These are phyloP conservation scores for Solidago caesia DNA, from an alignment of 129 eudicot genomes.

Conservation along the genomic window DNA sequence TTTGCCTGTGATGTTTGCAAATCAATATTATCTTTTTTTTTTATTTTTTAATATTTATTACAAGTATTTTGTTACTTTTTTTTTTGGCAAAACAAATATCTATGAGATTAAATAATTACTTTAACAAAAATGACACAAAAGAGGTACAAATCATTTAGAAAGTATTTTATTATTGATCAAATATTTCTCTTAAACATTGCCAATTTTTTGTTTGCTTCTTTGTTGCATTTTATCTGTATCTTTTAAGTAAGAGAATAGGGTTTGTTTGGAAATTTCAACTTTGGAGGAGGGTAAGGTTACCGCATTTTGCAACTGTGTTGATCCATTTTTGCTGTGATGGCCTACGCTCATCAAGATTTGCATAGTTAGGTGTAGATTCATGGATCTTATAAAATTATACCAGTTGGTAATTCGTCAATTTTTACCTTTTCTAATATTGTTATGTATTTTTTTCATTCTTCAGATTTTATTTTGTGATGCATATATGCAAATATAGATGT, in stretches of 20 bases:
- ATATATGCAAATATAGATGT: not conserved
- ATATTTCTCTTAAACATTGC: not conserved
- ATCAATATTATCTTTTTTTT: not conserved
- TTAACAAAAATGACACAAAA: too few species aligned
- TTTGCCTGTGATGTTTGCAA: not conserved
- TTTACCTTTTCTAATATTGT: not conserved
- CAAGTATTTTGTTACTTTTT: not conserved
- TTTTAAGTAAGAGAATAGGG: not conserved
- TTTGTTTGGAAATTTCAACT: not conserved
- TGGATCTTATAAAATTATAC: not conserved
- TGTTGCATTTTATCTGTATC: not conserved
- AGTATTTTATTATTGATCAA: not conserved
- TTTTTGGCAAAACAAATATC: not conserved
- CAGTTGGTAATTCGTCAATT: not conserved
- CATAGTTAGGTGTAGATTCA: not conserved
- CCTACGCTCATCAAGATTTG: not conserved
- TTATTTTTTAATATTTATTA: not conserved
- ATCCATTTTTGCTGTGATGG: not conserved
- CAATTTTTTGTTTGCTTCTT: not conserved
- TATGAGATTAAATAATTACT: too few species aligned
- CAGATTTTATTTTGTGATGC: not conserved
- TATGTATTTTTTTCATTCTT: not conserved
- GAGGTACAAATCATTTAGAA: too few species aligned
- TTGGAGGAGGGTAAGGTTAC: not conserved
- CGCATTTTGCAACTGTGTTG: conserved; percentile 4